phyloP scores from a whole-genome alignment of 306 rosid species.

The Inga leiocalycina region DNA sequence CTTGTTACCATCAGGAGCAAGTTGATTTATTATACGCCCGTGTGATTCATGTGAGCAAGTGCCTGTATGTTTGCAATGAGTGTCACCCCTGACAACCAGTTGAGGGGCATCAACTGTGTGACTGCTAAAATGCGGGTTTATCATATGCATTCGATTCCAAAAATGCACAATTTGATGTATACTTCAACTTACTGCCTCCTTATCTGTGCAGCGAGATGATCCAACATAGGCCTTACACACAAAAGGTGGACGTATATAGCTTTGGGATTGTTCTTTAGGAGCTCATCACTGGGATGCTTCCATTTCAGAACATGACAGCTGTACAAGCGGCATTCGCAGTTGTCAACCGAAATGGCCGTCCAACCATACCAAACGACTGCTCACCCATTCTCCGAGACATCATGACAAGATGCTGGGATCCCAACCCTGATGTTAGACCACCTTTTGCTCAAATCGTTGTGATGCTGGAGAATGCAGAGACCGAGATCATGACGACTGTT shows the following conservation, averaged over 20 bases:
- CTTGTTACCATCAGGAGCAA: not conserved
- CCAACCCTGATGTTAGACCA: conserved; percentile 95
- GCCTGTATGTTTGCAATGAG: not conserved
- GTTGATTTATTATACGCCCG: not conserved
- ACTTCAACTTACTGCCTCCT: conserved; percentile 10
- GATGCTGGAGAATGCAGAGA: conserved; percentile 94
- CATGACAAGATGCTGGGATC: conserved; percentile 98
- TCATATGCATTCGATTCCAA: not conserved
- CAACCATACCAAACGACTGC: conserved; percentile 81
- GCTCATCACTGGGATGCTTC: conserved; percentile 95
- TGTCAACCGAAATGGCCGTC: conserved; percentile 86
- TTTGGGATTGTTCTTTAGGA: conserved; percentile 98
- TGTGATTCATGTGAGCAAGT: not conserved
- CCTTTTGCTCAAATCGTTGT: conserved; percentile 77
- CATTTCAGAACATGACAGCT: conserved; percentile 98
- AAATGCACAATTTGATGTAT: conserved; percentile 4
- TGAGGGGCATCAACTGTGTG: not conserved
- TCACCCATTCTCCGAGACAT: conserved; percentile 85
- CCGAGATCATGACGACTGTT: conserved; percentile 84
- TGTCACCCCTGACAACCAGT: not conserved
- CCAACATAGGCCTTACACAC: conserved; percentile 98
- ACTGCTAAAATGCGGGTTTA: conserved; percentile 17
- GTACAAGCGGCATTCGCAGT: conserved; percentile 99
- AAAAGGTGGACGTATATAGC: conserved; percentile 94
- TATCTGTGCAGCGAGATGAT: conserved; percentile 88